Conservation (phyloP, 176 grass and related monocot species). For the Paspalum vaginatum region DNA sequence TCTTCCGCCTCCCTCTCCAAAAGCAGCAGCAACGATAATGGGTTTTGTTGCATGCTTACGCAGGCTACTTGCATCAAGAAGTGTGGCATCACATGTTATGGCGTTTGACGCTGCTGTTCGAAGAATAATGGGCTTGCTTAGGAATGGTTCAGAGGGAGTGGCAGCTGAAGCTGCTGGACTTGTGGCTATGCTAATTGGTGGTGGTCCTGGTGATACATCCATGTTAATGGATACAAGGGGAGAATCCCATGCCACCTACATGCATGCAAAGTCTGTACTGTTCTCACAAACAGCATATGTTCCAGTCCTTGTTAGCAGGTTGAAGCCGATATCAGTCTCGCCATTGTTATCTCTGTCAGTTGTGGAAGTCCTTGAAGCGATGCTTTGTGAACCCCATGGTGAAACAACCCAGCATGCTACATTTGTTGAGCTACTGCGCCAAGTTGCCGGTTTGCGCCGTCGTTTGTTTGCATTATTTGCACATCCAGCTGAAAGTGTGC, state of each 20-base stretch:
- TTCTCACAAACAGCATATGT: slow-evolving; percentile 76
- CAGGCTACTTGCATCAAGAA: slow-evolving; percentile 85
- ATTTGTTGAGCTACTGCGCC: slow-evolving; percentile 95
- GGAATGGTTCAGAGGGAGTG: slow-evolving; percentile 98
- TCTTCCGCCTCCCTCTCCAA: slow-evolving; percentile 85
- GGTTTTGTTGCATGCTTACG: slow-evolving; percentile 95
- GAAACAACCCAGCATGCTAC: slow-evolving; percentile 99
- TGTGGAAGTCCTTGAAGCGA: slow-evolving; percentile 97
- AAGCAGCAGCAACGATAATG: slow-evolving; percentile 95
- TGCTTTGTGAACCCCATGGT: slow-evolving; percentile 98
- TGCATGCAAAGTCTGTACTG: slow-evolving; percentile 97
- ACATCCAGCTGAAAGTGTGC: slow-evolving; percentile 92
- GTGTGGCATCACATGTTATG: slow-evolving; percentile 90
- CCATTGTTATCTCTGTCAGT: slow-evolving; percentile 82
- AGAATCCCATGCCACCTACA: slow-evolving; percentile 92
- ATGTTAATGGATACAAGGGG: slow-evolving; percentile 86
- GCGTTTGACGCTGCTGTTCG: slow-evolving; percentile 88
- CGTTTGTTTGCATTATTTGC: slow-evolving; percentile 97
- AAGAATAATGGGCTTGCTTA: slow-evolving; percentile 96
- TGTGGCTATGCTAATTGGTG: slow-evolving; percentile 98
- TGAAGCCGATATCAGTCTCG: slow-evolving; percentile 86
- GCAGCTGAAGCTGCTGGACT: slow-evolving; percentile 93
- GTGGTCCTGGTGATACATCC: slow-evolving; percentile 80
- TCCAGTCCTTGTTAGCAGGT: slow-evolving; percentile 83
- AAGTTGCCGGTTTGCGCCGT: slow-evolving; percentile 94